These are phyloP conservation scores for Maudiozyma bulderi DNA, from an alignment of 805 yeast genomes.

Conservation along the genomic window DNA sequence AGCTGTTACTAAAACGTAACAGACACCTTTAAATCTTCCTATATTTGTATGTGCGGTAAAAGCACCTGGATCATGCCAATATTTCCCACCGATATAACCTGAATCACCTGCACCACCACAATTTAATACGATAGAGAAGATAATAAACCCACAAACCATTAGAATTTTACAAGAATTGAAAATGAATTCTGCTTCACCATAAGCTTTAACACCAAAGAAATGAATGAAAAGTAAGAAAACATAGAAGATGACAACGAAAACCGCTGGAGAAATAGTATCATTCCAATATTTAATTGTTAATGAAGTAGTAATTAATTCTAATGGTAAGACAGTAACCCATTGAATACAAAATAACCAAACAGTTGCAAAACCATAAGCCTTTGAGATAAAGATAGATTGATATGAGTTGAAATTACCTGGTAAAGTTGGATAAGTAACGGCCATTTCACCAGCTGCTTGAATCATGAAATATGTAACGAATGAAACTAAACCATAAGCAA, in stretches of 20 bases:
- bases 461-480: constrained; percentile 48
- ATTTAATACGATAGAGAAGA: constrained; percentile 45
- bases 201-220: constrained; percentile 53
- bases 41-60: constrained; percentile 23
- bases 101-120: constrained; percentile 50
- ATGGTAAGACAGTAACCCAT: constrained; percentile 54
- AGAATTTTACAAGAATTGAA: constrained; percentile 45
- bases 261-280: constrained; percentile 38
- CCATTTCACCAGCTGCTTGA: constrained; percentile 39
- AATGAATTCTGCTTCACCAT: constrained; percentile 59
- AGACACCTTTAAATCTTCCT: constrained; percentile 50
- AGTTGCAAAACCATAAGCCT: constrained; percentile 62
- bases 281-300: constrained; percentile 47
- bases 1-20: constrained; percentile 55
- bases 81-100: constrained; percentile 49
- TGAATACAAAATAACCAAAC: constrained; percentile 61
- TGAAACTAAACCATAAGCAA: constrained; percentile 51
- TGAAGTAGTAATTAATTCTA: constrained; percentile 54
- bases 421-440: constrained; percentile 32
- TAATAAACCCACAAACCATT: constrained; percentile 50
- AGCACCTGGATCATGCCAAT: constrained; percentile 54
- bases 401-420: constrained; percentile 36
- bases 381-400: constrained; percentile 41
- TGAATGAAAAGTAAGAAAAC: constrained; percentile 42
- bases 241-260: constrained; percentile 48